phyloP scores from a whole-genome alignment of 768 basidiomycete genomes.

The Collybia sordida region DNA sequence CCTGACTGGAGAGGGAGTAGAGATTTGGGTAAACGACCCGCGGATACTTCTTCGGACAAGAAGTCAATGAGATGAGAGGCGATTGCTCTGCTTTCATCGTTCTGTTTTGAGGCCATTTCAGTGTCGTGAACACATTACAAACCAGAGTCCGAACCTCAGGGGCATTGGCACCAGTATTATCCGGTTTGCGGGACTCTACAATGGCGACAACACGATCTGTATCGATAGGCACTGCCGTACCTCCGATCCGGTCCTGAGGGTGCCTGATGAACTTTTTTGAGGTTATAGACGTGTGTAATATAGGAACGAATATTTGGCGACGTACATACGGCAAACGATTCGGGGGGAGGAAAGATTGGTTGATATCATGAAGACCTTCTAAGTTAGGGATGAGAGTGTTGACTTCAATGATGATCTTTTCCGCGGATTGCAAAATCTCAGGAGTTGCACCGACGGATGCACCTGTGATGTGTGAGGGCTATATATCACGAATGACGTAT shows the following conservation, averaged over 20 bases:
- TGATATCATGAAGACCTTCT: slow-evolving; percentile 49
- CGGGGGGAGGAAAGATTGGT: slow-evolving; percentile 42
- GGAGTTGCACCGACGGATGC: slow-evolving; percentile 48
- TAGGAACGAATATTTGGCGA: neutral
- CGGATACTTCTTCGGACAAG: slow-evolving; percentile 38
- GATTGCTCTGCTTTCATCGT: slow-evolving; percentile 39
- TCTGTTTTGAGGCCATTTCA: slow-evolving; percentile 18
- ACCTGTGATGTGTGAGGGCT: slow-evolving; percentile 17
- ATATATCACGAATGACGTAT: neutral
- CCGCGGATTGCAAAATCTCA: slow-evolving; percentile 46
- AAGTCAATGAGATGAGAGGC: slow-evolving; percentile 45
- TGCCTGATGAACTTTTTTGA: slow-evolving; percentile 36
- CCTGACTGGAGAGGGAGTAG: slow-evolving; percentile 47
- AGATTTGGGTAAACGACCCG: slow-evolving; percentile 38
- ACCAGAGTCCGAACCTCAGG: slow-evolving; percentile 32
- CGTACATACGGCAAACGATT: slow-evolving; percentile 40
- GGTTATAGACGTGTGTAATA: neutral
- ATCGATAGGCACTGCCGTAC: slow-evolving; percentile 45
- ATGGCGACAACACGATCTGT: slow-evolving; percentile 48
- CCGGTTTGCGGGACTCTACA: slow-evolving; percentile 37
- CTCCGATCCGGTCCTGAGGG: slow-evolving; percentile 44
- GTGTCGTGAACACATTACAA: neutral
- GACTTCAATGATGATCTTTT: slow-evolving; percentile 51
- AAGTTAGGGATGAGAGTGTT: slow-evolving; percentile 47
- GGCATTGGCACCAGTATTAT: slow-evolving; percentile 45